Percentiles rank a stretch among this genome's conserved stretches.
Evolutionary conservation across 2,329 filamentous ascomycete species (phyloP).

Genomic region (Rhynchosporium graminicola): DNA sequence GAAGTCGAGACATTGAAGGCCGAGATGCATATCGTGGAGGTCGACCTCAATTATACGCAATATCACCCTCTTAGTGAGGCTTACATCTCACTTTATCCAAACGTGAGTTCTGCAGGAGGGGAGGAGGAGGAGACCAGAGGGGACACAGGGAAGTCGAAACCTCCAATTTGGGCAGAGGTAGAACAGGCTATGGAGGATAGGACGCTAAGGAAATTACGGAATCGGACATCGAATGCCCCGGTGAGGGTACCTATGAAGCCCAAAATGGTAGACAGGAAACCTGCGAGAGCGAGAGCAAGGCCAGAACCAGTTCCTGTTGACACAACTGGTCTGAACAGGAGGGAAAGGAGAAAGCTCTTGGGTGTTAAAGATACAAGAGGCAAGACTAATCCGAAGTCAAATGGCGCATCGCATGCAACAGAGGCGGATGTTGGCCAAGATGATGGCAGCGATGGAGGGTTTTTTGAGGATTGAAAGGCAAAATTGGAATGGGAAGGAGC

Average conservation of each 20-base stretch:
- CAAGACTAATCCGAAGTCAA: constrained; percentile 32
- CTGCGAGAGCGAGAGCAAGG: constrained; percentile 28
- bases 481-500: neutral
- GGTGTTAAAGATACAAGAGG: constrained; percentile 23
- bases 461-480: constrained; percentile 50
- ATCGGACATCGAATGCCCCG: constrained; percentile 28
- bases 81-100: constrained; percentile 66
- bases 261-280: constrained; percentile 27
- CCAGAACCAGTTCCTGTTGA: constrained; percentile 29
- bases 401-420: constrained; percentile 24
- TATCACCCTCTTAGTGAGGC: constrained; percentile 70
- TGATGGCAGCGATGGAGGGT: constrained; percentile 57
- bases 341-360: constrained; percentile 37
- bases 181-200: constrained; percentile 65
- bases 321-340: constrained; percentile 37
- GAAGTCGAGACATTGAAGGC: constrained; percentile 54
- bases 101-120: constrained; percentile 44
- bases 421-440: constrained; percentile 40
- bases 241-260: constrained; percentile 13
- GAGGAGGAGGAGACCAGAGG: constrained; percentile 29
- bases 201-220: constrained; percentile 36
- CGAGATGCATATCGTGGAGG: constrained; percentile 67
- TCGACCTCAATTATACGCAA: constrained; percentile 74
- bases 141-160: constrained; percentile 38
- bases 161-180: constrained; percentile 67